Conservation (phyloP, 2,329 filamentous ascomycete species). For the Cladosporium sp. region DNA sequence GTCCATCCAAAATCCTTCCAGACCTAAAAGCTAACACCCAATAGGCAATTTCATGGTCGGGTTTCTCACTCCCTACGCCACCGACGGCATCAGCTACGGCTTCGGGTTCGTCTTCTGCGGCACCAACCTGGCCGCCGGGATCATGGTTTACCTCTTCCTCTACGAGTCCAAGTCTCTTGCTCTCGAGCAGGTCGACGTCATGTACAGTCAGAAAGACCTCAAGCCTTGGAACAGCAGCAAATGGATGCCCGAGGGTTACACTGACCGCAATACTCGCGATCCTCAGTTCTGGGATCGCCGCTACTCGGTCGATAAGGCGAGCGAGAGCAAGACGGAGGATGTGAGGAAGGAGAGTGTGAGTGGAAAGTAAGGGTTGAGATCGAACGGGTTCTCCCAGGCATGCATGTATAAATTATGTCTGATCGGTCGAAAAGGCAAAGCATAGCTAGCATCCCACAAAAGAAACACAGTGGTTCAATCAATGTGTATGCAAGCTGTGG, state of each 20-base stretch:
- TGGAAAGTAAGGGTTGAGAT: too few relatives aligned
- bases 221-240: constrained; percentile 30
- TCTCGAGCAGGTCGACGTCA: constrained; percentile 34
- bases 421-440: too few relatives aligned
- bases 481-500: too few relatives aligned
- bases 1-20: too few relatives aligned
- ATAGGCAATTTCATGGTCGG: constrained; percentile 36
- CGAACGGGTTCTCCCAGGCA: too few relatives aligned
- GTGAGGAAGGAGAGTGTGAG: neutral
- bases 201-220: constrained; percentile 30
- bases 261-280: constrained; percentile 29
- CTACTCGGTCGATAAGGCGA: neutral
- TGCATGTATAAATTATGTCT: too few relatives aligned
- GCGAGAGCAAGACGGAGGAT: neutral
- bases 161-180: constrained; percentile 32
- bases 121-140: constrained; percentile 25
- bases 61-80: constrained; percentile 34
- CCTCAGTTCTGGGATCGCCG: constrained; percentile 5
- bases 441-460: too few relatives aligned
- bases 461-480: too few relatives aligned
- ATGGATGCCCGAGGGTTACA: constrained; percentile 32
- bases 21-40: neutral
- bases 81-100: constrained; percentile 18
- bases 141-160: constrained; percentile 32
- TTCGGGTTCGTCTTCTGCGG: constrained; percentile 34